Conservation (phyloP, 2,329 filamentous ascomycete species). For the Paecilomyces sp. region DNA sequence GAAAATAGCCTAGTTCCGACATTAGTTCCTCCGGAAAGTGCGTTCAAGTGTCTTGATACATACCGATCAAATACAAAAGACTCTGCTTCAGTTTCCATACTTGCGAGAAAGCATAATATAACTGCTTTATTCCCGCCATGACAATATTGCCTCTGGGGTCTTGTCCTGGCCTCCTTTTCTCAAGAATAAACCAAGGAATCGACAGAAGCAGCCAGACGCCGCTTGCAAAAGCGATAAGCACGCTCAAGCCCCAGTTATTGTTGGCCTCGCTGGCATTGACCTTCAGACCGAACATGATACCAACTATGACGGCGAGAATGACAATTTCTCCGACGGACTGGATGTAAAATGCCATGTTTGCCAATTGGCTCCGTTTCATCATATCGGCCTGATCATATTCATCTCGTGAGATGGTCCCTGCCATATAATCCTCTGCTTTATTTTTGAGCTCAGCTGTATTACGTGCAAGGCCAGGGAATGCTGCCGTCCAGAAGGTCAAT, state of each 20-base stretch:
- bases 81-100: constrained; percentile 61
- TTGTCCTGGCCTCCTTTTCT: constrained; percentile 57
- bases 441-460: constrained; percentile 46
- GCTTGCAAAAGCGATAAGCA: constrained; percentile 58
- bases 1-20: constrained; percentile 47
- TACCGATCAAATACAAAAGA: constrained; percentile 56
- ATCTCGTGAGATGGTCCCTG: constrained; percentile 48
- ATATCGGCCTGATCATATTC: constrained; percentile 57
- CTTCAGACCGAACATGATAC: constrained; percentile 54
- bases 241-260: constrained; percentile 61
- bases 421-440: constrained; percentile 43
- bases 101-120: constrained; percentile 50
- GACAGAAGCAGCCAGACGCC: constrained; percentile 58
- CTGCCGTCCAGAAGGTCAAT: constrained; percentile 62
- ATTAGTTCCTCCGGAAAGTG: not conserved
- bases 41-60: constrained; percentile 3
- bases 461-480: constrained; percentile 52
- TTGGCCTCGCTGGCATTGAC: constrained; percentile 53
- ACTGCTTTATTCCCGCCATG: constrained; percentile 55
- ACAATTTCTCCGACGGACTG: constrained; percentile 57
- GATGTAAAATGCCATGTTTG: constrained; percentile 58
- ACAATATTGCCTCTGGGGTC: constrained; percentile 42
- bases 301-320: constrained; percentile 58
- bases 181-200: constrained; percentile 60
- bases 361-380: constrained; percentile 56